These are phyloP conservation scores for Ogataea pini DNA, from an alignment of 805 yeast species.

Conservation along the genomic window DNA sequence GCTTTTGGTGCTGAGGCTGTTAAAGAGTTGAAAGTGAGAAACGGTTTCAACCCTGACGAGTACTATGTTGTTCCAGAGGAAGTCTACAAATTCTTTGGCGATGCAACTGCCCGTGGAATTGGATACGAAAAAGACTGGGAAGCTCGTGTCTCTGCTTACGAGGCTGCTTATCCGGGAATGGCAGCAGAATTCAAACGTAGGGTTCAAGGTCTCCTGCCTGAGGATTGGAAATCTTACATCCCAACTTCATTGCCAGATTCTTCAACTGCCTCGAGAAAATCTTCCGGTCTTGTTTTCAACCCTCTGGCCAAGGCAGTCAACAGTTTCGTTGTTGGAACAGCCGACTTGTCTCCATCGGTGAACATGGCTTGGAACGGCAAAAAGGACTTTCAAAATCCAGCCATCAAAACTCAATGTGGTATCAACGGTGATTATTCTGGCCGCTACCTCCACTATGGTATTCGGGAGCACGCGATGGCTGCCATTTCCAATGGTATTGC, in stretches of 20 bases:
- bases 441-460: conserved; percentile 95
- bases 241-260: conserved; percentile 82
- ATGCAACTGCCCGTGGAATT: conserved; percentile 60
- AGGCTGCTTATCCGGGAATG: conserved; percentile 66
- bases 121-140: conserved; percentile 76
- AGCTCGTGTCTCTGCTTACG: conserved; percentile 56
- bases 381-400: conserved; percentile 88
- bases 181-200: conserved; percentile 81
- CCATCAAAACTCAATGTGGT: conserved; percentile 43
- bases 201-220: conserved; percentile 74
- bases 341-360: conserved; percentile 89
- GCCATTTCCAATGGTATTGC: conserved; percentile 96
- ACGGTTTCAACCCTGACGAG: conserved; percentile 86
- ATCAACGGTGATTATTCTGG: conserved; percentile 81
- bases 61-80: conserved; percentile 78
- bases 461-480: conserved; percentile 99
- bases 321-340: conserved; percentile 85
- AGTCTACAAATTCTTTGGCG: conserved; percentile 69
- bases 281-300: conserved; percentile 79
- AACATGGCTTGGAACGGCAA: conserved; percentile 86
- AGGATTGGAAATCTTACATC: conserved; percentile 73
- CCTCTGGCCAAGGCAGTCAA: conserved; percentile 64
- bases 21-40: conserved; percentile 74
- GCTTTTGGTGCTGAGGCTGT: conserved; percentile 93
- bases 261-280: conserved; percentile 90